Evolutionary conservation across 257 asterid species (phyloP), one percentile per base, ranked within the genome.

Genomic region (Rehmannia glutinosa): DNA sequence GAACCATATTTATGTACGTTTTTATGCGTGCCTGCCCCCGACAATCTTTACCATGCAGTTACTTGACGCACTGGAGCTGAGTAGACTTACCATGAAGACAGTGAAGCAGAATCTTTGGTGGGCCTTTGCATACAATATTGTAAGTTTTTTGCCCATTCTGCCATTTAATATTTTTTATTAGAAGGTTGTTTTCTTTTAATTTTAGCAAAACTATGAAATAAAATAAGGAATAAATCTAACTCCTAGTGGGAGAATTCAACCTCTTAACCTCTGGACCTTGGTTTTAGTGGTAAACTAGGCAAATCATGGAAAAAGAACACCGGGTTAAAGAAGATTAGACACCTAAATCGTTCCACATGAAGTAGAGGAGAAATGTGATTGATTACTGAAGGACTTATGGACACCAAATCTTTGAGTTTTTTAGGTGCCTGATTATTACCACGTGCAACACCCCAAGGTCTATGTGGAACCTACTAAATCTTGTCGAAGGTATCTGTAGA

Each of bases 81-180:
- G 99, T 79, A 86, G 85, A 73, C 87, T 84, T 70, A 94, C 99
- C 75, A 94, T 94, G 97, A 94, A 81, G 73, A 94, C 99, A 28
- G 91, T 94, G 66, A 88, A 83, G 87, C 97, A 94, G 83, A 91
- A 94, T 61, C 97, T 94, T 55, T 90, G 99, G 90, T 94, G 99
- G 99, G 99, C 99, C 49, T 94, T 94, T 68, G 97, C 89, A 15
- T 91, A 91, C 92, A 94, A 91, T 77, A 88, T 94, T 47, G 99
- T 91, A 84, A 85, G 99, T 78, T 67, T 71, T 54, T 17, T 27
- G 30, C 32, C 19, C 12, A 38, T 63, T 23, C 42, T 73, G 59
- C 76, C 53, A 73, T 62, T 68, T 30, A 53, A 13, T 64, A 17
- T 47, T 70, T 47, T 53, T 35, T 1, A 24, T 11, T 6, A 52